Evolutionary conservation across 2,329 filamentous ascomycete species (phyloP), one percentile per base, ranked within the genome.

Genomic region (Penicillium sp.): DNA sequence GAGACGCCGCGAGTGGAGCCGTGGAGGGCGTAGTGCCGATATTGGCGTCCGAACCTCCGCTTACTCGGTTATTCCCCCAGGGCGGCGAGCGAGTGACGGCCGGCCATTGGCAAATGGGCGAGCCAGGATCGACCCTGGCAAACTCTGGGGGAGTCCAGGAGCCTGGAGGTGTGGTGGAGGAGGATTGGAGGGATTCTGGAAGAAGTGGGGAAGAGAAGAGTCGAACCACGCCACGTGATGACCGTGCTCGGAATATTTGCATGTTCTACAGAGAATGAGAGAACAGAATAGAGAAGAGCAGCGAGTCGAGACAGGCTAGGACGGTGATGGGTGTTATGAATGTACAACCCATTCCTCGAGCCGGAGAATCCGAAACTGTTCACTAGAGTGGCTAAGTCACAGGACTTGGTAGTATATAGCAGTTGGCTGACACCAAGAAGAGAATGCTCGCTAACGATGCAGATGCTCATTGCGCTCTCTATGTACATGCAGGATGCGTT

Each of bases 51-150:
- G 66, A 65, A 43, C 57, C 41, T 25, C 52, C 52, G 52, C 52
- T 47, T 55, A 37, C 22, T 67, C 63, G 65, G 65, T 60, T 65
- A 67, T 65, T 63, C 49, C 42, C 48, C 12, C n/a, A 15, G 7
- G 2, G 20, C 42, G 2, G 7, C 17, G 49, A 45, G 55, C 42
- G 64, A 64, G 62, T 51, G 56, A 38, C 48, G 41, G 22, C 14
- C 55, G 4, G 31, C 22, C 28, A 61, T 63, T 62, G 25, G 49
- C 17, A 28, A 17, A 17, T 14, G 8, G 43, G n/a, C 34, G 20
- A 15, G n/a, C 25, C 50, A 39, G 41, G 37, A 49, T 49, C 45
- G 45, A 15, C 47, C 35, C 25, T 45, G 25, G 22, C 22, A n/a
- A 28, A 47, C 14, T 47, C 43, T 47, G 22, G 22, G 42, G 22